These are phyloP conservation scores for Eucalyptus brandiana DNA, from an alignment of 345 rosid genomes.

Conservation along the genomic window DNA sequence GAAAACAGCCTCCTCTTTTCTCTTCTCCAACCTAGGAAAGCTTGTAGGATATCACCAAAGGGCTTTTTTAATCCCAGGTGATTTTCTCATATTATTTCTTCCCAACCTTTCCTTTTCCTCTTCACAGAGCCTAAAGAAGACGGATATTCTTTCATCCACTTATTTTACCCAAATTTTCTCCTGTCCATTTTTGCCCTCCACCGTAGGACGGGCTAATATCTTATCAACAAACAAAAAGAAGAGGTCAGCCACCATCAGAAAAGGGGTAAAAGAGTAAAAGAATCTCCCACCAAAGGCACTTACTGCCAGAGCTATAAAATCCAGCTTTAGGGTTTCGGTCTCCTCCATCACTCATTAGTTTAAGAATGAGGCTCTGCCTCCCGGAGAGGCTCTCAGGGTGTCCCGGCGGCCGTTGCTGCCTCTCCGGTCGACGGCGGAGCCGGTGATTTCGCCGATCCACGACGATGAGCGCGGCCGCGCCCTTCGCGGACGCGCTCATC, in stretches of 20 bases:
- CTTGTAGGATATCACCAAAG: rapidly evolving
- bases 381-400: background rate
- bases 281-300: background rate
- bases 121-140: background rate
- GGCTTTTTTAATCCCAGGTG: background rate
- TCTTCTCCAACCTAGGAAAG: background rate
- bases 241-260: background rate
- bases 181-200: background rate
- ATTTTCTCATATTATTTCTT: background rate
- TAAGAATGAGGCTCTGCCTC: background rate
- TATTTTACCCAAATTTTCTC: background rate
- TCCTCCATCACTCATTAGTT: background rate
- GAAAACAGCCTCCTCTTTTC: background rate
- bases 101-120: background rate
- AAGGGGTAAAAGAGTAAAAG: background rate
- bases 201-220: background rate
- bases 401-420: background rate
- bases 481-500: background rate
- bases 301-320: background rate
- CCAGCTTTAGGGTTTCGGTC: background rate
- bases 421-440: background rate
- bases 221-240: background rate
- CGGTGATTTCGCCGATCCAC: background rate
- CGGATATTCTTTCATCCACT: background rate
- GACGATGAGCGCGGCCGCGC: background rate